These are phyloP conservation scores for Phanerochaete carnosa DNA, from an alignment of 768 basidiomycete species.

Conservation along the genomic window DNA sequence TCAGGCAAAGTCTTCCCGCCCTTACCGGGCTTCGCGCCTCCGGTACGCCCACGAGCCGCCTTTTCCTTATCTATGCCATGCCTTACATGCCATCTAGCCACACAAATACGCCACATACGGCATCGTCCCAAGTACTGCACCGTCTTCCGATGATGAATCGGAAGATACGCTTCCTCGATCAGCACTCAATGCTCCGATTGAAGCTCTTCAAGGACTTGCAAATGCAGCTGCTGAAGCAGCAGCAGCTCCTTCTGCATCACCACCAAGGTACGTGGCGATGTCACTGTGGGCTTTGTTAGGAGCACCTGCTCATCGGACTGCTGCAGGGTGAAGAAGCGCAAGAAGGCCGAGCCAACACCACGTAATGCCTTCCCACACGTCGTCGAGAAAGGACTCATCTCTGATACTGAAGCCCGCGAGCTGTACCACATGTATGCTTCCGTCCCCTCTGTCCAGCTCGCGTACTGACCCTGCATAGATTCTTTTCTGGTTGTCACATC, in stretches of 20 bases:
- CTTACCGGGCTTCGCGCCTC: constrained; percentile 88
- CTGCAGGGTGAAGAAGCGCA: constrained; percentile 76
- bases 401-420: constrained; percentile 83
- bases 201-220: constrained; percentile 90
- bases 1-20: constrained; percentile 59
- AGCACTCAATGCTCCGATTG: constrained; percentile 87
- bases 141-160: constrained; percentile 88
- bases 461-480: constrained; percentile 45
- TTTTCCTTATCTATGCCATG: constrained; percentile 10
- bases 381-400: constrained; percentile 88
- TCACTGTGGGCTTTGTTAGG: not conserved
- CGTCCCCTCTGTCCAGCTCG: constrained; percentile 11
- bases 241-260: constrained; percentile 64
- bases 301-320: not conserved
- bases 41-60: constrained; percentile 44
- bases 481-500: constrained; percentile 94
- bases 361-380: constrained; percentile 87
- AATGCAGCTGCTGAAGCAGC: constrained; percentile 95
- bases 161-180: constrained; percentile 85
- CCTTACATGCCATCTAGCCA: constrained; percentile 44
- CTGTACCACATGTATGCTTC: constrained; percentile 79
- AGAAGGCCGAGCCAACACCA: constrained; percentile 78
- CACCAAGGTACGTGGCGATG: constrained; percentile 47
- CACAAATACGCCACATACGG: constrained; percentile 92
- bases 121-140: constrained; percentile 77